These are phyloP conservation scores for Henningerozyma blattae DNA, from an alignment of 805 yeast species.

Conservation along the genomic window DNA sequence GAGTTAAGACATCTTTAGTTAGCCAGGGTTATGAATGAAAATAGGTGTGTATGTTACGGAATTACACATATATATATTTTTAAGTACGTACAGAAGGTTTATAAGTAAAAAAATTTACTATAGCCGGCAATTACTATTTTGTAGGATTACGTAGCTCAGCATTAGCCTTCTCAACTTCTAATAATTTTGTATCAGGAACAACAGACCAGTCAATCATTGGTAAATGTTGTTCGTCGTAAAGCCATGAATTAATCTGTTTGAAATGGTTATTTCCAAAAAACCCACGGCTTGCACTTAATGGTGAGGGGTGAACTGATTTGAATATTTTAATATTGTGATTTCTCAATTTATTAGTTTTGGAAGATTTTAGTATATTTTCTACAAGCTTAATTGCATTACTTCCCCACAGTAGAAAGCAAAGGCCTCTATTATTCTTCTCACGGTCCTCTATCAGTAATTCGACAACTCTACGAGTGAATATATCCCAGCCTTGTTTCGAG, in stretches of 20 bases:
- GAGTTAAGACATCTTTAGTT: no score
- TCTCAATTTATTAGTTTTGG: constrained; percentile 8
- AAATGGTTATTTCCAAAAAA: constrained; percentile 74
- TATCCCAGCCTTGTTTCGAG: constrained; percentile 85
- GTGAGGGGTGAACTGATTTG: constrained; percentile 86
- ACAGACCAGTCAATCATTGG: constrained; percentile 59
- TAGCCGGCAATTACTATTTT: no score
- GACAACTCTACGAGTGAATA: constrained; percentile 67
- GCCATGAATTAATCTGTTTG: constrained; percentile 67
- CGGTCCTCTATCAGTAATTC: constrained; percentile 38
- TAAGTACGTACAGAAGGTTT: no score
- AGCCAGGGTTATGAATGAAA: no score
- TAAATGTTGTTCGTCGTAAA: constrained; percentile 27
- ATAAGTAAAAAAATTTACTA: no score
- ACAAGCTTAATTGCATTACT: constrained; percentile 57
- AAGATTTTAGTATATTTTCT: constrained; percentile 23
- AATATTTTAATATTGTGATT: constrained; percentile 37
- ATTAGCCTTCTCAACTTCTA: constrained; percentile 14
- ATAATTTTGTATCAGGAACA: constrained; percentile 16
- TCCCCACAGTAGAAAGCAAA: constrained; percentile 78
- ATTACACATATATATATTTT: no score
- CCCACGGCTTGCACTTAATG: constrained; percentile 75
- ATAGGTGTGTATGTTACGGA: no score
- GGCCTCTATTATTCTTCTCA: constrained; percentile 33
- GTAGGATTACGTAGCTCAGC: neutral